These are phyloP conservation scores for Pseudocercospora eumusae DNA, from an alignment of 2,329 filamentous ascomycete species.

Conservation along the genomic window DNA sequence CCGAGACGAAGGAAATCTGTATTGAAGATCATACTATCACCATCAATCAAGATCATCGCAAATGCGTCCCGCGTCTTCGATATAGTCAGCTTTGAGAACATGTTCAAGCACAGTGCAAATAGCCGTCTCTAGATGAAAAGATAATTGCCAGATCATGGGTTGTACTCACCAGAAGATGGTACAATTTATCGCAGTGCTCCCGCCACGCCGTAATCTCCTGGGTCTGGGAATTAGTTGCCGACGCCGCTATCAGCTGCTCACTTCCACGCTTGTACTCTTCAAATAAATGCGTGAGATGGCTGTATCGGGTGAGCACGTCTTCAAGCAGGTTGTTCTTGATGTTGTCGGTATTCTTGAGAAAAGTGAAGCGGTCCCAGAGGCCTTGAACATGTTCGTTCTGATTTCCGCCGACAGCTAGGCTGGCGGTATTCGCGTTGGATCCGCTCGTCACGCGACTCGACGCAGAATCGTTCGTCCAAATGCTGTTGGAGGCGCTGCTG, in stretches of 20 bases:
- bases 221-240: background rate
- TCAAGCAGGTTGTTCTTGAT: slow-evolving; percentile 41
- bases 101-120: background rate
- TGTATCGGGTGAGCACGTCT: slow-evolving; percentile 47
- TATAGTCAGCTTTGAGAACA: slow-evolving; percentile 7
- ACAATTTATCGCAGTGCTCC: slow-evolving; percentile 2
- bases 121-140: background rate
- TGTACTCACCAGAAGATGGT: background rate
- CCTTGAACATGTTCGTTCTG: slow-evolving; percentile 6
- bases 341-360: slow-evolving; percentile 36
- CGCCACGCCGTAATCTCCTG: background rate
- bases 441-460: background rate
- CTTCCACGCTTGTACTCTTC: slow-evolving; percentile 14
- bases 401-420: background rate
- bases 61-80: slow-evolving; percentile 56
- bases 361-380: slow-evolving; percentile 39
- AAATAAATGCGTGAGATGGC: slow-evolving; percentile 36
- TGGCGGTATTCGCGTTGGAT: slow-evolving; percentile 7
- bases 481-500: slow-evolving; percentile 5
- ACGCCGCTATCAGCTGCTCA: background rate
- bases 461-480: background rate
- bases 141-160: background rate
- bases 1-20: slow-evolving; percentile 34
- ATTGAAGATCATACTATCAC: slow-evolving; percentile 57
- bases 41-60: slow-evolving; percentile 62